Evolutionary conservation across 331 rosid species (phyloP).

Genomic region (Malus hybrid): DNA sequence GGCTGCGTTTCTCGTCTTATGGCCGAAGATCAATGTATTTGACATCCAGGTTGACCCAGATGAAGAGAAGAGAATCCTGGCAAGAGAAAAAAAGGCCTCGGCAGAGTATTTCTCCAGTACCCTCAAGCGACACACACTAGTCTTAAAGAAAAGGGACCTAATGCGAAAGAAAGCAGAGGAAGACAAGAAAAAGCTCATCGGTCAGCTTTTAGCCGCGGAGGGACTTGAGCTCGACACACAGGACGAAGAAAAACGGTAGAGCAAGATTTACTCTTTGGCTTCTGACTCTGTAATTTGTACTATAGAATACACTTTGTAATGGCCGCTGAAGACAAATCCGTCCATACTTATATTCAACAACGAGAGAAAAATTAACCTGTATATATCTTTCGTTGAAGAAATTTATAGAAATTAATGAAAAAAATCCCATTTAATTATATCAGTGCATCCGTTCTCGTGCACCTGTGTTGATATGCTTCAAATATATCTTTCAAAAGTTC

Average conservation of each 20-base stretch:
- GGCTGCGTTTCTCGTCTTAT: conserved; percentile 16
- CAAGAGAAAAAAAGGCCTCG: conserved; percentile 79
- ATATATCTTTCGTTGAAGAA: neutral
- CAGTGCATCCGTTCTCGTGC: neutral
- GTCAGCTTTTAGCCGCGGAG: conserved; percentile 71
- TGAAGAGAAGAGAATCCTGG: conserved; percentile 71
- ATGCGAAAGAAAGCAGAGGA: conserved; percentile 76
- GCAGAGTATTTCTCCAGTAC: conserved; percentile 64
- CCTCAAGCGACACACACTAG: conserved; percentile 68
- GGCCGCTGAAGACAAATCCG: neutral
- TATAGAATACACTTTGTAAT: neutral
- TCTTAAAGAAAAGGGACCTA: conserved; percentile 77
- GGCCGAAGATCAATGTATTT: neutral
- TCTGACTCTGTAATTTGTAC: neutral
- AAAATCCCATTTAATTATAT: neutral
- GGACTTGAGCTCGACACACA: conserved; percentile 89
- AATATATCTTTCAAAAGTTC: neutral
- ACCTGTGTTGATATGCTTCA: neutral
- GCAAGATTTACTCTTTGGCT: neutral
- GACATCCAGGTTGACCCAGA: conserved; percentile 73
- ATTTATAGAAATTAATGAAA: neutral
- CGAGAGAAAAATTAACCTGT: neutral
- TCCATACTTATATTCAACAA: neutral
- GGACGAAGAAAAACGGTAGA: conserved; percentile 39
- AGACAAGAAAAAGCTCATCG: conserved; percentile 50